Evolutionary conservation across 2,329 filamentous ascomycete species (phyloP), one percentile per base, ranked within the genome.

Genomic region (Diaporthe velutina): DNA sequence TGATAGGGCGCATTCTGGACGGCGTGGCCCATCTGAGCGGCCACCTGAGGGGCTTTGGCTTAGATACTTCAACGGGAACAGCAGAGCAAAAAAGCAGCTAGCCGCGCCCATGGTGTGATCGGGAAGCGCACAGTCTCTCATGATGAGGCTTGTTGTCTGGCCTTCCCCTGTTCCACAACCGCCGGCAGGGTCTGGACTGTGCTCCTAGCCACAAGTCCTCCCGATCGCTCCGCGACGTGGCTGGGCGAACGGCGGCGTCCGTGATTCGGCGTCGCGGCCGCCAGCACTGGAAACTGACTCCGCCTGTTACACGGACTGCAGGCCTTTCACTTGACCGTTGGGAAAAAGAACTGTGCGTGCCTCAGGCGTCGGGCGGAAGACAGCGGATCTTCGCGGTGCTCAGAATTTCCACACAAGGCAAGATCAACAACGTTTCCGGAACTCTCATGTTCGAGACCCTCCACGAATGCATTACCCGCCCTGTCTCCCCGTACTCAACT

Each of bases 71-170:
- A 10, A 54, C 42, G 73, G 72, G 38, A 58, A 35, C 68, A 74
- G 33, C 73, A 61, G 57, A 64, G 48, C 57, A 54, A 72, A 28
- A 42, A 74, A 64, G 72, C 72, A 76, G 73, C 72, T 66, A 55
- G 35, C 74, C 74, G 74, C 64, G 33, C 33, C 48, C 64, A 68
- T 64, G 58, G 66, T 55, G 35, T 67, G 48, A 60, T 64, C 64
- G 57, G 64, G 74, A 60, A 73, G 68, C 42, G 71, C 58, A 66
- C 58, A 40, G 71, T 64, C 71, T 66, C 71, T 52, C 33, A 22
- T 54, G 30, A 45, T 54, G 48, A 40, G n/a, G 64, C 64, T 54
- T 68, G 48, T 22, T 68, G 64, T 54, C 64, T 68, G 64, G 64
- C 40, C 9, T 38, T 30, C 64, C 64, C 64, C 64, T 68, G 64